Evolutionary conservation across 768 basidiomycete species (phyloP).

Genomic region (Pilatotrama ljubarskyi): DNA sequence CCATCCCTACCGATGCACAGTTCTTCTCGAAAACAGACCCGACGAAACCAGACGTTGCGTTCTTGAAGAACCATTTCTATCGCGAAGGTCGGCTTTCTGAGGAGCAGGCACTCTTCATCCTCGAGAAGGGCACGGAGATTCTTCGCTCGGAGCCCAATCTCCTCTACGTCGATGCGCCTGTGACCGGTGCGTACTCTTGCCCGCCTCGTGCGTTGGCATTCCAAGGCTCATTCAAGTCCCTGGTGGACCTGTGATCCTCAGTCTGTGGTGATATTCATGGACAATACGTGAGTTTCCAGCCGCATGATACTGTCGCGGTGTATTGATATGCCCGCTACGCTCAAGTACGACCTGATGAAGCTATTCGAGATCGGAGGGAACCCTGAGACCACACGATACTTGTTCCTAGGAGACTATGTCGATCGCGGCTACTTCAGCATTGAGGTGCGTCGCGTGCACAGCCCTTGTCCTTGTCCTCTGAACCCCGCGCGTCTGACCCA

Average conservation of each 20-base stretch:
- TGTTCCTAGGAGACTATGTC: conserved; percentile 76
- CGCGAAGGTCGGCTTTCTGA: conserved; percentile 92
- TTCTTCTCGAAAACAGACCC: conserved; percentile 88
- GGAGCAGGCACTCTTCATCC: conserved; percentile 92
- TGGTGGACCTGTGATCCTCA: conserved; percentile 15
- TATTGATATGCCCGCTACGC: conserved; percentile 3
- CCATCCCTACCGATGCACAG: conserved; percentile 86
- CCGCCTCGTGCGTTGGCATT: neutral
- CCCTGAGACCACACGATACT: conserved; percentile 71
- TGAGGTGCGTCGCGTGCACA: conserved; percentile 44
- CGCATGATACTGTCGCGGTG: neutral
- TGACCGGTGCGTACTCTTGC: conserved; percentile 69
- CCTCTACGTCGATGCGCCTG: conserved; percentile 93
- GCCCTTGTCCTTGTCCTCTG: neutral
- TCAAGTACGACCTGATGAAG: conserved; percentile 76
- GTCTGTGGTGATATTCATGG: conserved; percentile 96
- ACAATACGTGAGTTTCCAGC: conserved; percentile 79
- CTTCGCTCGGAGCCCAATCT: conserved; percentile 87
- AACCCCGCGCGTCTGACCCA: conserved; percentile 1
- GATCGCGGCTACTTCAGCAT: conserved; percentile 77
- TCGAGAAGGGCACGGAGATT: conserved; percentile 83
- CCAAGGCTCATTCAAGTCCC: conserved; percentile 17
- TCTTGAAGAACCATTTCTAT: conserved; percentile 99
- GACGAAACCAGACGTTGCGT: conserved; percentile 91
- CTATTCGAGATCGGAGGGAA: conserved; percentile 77